Percentiles rank a stretch among this genome's conserved stretches.
Conservation (phyloP, 352 stramenopile genomes). For the Saprolegnia diclina region DNA sequence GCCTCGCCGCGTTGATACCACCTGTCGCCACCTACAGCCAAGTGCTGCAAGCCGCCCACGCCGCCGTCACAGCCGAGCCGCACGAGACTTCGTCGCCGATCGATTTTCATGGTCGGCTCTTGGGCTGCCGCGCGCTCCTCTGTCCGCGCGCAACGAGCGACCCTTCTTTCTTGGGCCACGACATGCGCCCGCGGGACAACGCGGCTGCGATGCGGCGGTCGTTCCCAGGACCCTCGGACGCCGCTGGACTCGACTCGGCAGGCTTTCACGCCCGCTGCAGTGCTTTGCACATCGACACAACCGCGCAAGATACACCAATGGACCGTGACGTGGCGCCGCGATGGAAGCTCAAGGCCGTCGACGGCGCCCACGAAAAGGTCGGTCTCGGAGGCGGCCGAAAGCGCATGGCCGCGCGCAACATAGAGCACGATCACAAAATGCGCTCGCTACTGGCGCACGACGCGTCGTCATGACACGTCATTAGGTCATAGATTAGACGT, state of each 20-base stretch:
- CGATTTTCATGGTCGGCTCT: constrained; percentile 7
- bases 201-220: neutral
- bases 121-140: neutral
- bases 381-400: constrained; percentile 18
- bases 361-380: constrained; percentile 20
- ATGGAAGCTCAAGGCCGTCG: constrained; percentile 9
- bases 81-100: neutral
- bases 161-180: neutral
- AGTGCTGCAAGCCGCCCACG: neutral
- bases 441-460: no score
- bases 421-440: neutral
- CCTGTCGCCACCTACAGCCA: constrained; percentile 5
- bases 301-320: neutral
- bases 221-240: neutral
- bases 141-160: constrained; percentile 1
- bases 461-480: no score
- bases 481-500: no score
- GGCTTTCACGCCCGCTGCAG: constrained; percentile 3
- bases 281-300: neutral
- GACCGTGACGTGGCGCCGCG: neutral
- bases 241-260: neutral
- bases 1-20: neutral
- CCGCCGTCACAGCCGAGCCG: neutral
- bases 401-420: neutral
- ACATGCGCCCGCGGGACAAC: constrained; percentile 5